These are phyloP conservation scores for Nectriaceae sp. DNA, from an alignment of 2,329 filamentous ascomycete genomes.

Conservation along the genomic window DNA sequence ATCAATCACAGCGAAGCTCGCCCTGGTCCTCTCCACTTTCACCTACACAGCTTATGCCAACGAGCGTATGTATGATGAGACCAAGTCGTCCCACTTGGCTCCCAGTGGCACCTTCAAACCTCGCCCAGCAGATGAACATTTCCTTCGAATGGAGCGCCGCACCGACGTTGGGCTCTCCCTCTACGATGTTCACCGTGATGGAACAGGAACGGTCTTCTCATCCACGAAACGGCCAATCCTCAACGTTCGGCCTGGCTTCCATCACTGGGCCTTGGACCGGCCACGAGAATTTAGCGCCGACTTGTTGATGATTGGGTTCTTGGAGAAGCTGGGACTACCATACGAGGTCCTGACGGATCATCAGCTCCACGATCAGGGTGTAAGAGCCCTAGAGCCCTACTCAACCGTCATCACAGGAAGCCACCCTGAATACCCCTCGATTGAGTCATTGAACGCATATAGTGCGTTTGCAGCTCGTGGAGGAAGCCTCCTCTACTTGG, in stretches of 20 bases:
- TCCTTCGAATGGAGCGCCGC: constrained; percentile 22
- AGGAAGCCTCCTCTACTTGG: constrained; percentile 39
- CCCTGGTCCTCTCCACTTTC: constrained; percentile 34
- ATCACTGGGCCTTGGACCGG: constrained; percentile 37
- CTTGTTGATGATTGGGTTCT: not conserved
- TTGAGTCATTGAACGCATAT: not conserved
- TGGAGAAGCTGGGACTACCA: not conserved
- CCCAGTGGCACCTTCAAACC: not conserved
- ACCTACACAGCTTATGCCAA: constrained; percentile 42
- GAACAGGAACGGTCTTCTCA: constrained; percentile 34
- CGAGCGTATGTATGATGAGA: constrained; percentile 37
- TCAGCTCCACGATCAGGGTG: not conserved
- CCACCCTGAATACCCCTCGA: not conserved
- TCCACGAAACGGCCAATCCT: constrained; percentile 36
- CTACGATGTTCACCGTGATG: constrained; percentile 41
- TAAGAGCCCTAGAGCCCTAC: not conserved
- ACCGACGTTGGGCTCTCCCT: constrained; percentile 37
- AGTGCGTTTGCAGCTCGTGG: constrained; percentile 16
- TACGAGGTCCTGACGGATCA: not conserved
- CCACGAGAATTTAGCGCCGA: constrained; percentile 38
- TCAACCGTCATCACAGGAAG: not conserved
- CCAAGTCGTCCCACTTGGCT: constrained; percentile 9
- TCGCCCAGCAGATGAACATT: constrained; percentile 3
- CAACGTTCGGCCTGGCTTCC: constrained; percentile 38
- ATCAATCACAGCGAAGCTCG: constrained; percentile 4